Conservation (phyloP, 305 asterid species). For the Fraxinus sp. region DNA sequence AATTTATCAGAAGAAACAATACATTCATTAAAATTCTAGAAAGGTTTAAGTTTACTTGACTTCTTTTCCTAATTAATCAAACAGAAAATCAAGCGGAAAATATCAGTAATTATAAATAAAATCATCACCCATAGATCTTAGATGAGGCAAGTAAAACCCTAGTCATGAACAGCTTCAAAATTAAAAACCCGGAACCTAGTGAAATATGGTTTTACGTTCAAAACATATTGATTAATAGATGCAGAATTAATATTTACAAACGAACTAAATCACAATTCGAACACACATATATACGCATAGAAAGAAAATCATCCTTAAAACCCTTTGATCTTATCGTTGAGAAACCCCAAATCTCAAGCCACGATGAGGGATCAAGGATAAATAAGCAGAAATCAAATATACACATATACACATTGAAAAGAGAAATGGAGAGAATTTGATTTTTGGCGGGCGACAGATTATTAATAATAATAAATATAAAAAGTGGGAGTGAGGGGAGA, state of each 20-base stretch:
- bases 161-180: constrained; percentile 3
- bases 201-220: not conserved
- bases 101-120: not conserved
- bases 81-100: not conserved
- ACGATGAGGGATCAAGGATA: not conserved
- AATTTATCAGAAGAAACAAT: constrained; percentile 7
- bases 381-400: not conserved
- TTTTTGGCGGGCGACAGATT: constrained; percentile 30
- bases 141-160: not conserved
- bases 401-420: not conserved
- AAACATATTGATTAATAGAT: not conserved
- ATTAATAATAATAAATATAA: not conserved
- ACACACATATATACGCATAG: not conserved
- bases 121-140: not conserved
- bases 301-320: not conserved
- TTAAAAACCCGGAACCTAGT: constrained; percentile 8
- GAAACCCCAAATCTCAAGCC: not conserved
- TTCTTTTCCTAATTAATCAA: not conserved
- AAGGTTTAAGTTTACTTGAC: not conserved
- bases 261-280: not conserved
- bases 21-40: not conserved
- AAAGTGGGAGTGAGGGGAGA: constrained; percentile 26
- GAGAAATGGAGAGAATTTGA: not conserved
- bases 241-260: not conserved
- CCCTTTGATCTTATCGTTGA: not conserved